Conservation (phyloP, 2,329 filamentous ascomycete species). For the Penicillium glabrum region DNA sequence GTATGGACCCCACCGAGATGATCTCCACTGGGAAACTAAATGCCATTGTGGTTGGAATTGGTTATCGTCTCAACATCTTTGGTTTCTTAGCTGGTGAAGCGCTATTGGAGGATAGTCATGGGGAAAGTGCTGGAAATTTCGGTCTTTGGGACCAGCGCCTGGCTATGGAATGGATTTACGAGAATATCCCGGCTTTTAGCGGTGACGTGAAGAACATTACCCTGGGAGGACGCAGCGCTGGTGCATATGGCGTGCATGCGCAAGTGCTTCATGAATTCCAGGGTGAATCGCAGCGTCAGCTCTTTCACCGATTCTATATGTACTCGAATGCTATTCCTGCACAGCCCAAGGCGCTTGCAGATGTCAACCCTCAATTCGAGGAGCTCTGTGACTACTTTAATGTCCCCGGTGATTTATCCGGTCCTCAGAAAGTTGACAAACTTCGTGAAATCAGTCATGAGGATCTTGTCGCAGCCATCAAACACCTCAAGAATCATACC, state of each 20-base stretch:
- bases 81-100: conserved; percentile 49
- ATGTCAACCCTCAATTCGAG: conserved; percentile 44
- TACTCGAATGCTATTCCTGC: conserved; percentile 49
- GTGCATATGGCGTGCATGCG: conserved; percentile 40
- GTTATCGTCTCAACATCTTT: conserved; percentile 52
- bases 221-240: conserved; percentile 46
- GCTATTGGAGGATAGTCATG: conserved; percentile 29
- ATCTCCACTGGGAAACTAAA: conserved; percentile 31
- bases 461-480: conserved; percentile 37
- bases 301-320: conserved; percentile 43
- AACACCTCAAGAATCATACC: conserved; percentile 46
- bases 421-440: conserved; percentile 31
- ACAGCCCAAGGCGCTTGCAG: conserved; percentile 41
- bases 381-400: conserved; percentile 42
- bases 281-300: conserved; percentile 31
- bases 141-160: conserved; percentile 52
- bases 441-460: conserved; percentile 33
- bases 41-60: conserved; percentile 47
- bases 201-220: conserved; percentile 50
- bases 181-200: conserved; percentile 48
- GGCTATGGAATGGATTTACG: conserved; percentile 53
- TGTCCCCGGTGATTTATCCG: conserved; percentile 22
- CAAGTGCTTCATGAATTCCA: conserved; percentile 43
- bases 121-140: conserved; percentile 38
- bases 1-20: conserved; percentile 48